Conservation (phyloP, 768 basidiomycete genomes). For the Suillus variegatus region DNA sequence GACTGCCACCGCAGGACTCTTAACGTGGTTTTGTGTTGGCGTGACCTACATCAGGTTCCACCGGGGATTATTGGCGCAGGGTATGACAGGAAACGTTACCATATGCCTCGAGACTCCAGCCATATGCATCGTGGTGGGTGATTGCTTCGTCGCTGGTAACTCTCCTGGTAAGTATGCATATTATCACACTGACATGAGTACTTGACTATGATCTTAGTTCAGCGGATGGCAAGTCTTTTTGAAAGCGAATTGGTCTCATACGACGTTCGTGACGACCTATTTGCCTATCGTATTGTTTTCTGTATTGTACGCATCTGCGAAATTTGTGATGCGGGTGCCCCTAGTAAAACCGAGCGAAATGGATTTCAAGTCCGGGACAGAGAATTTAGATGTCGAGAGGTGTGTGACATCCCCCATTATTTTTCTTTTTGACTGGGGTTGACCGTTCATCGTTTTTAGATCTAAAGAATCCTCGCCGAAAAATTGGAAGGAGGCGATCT, state of each 20-base stretch:
- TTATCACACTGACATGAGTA: not conserved
- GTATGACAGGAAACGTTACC: not conserved
- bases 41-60: not conserved
- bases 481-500: not conserved
- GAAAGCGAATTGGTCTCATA: not conserved
- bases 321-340: not conserved
- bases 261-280: not conserved
- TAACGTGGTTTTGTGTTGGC: not conserved
- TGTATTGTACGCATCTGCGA: not conserved
- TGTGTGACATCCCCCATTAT: not conserved
- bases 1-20: not conserved
- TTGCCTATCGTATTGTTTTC: not conserved
- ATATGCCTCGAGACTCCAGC: not conserved
- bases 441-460: not conserved
- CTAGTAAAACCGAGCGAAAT: not conserved
- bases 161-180: not conserved
- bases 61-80: not conserved
- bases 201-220: not conserved
- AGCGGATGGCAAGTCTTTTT: constrained; percentile 1
- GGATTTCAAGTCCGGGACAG: not conserved
- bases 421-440: not conserved
- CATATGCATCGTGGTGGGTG: not conserved
- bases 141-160: not conserved
- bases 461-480: not conserved
- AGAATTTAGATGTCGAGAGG: not conserved